Conservation (phyloP, 225 moss, liverwort and hornwort genomes). For the Takakia lepidozioides region DNA sequence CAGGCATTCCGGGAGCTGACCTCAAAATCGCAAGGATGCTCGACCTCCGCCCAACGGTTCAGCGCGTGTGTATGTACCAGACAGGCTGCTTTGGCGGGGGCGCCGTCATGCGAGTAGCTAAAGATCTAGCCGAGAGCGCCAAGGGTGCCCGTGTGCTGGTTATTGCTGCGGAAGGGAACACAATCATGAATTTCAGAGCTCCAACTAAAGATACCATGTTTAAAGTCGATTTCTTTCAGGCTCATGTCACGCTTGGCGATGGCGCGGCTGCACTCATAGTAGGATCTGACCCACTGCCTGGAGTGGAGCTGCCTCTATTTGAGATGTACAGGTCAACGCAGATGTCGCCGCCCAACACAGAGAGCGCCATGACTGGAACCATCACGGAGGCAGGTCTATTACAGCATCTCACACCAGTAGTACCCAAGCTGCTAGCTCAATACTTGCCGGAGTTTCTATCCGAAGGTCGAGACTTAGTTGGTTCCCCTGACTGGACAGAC, state of each 20-base stretch:
- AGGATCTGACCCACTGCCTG: constrained; percentile 17
- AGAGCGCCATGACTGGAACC: constrained; percentile 10
- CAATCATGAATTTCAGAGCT: constrained; percentile 46
- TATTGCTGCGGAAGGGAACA: constrained; percentile 32
- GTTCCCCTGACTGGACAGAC: constrained; percentile 10
- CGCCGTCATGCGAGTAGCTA: constrained; percentile 33
- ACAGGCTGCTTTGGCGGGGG: constrained; percentile 41
- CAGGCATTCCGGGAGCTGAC: constrained; percentile 13
- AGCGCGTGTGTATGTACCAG: constrained; percentile 14
- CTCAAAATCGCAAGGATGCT: constrained; percentile 8
- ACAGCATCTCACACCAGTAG: constrained; percentile 15
- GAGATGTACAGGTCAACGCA: constrained; percentile 43
- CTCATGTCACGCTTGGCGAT: constrained; percentile 27
- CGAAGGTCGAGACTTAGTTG: constrained; percentile 18
- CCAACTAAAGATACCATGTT: constrained; percentile 26
- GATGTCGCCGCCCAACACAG: constrained; percentile 10
- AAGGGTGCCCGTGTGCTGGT: constrained; percentile 34
- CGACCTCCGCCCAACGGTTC: constrained; percentile 9
- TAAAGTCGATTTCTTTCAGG: constrained; percentile 30
- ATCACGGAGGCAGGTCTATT: constrained; percentile 23
- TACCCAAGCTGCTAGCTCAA: constrained; percentile 18
- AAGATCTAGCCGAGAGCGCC: constrained; percentile 35
- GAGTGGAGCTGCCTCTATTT: constrained; percentile 26
- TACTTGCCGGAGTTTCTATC: constrained; percentile 26
- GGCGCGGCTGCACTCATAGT: constrained; percentile 35